phyloP scores from a whole-genome alignment of 2,329 filamentous ascomycete species.

The Ophiosphaerella korrae region DNA sequence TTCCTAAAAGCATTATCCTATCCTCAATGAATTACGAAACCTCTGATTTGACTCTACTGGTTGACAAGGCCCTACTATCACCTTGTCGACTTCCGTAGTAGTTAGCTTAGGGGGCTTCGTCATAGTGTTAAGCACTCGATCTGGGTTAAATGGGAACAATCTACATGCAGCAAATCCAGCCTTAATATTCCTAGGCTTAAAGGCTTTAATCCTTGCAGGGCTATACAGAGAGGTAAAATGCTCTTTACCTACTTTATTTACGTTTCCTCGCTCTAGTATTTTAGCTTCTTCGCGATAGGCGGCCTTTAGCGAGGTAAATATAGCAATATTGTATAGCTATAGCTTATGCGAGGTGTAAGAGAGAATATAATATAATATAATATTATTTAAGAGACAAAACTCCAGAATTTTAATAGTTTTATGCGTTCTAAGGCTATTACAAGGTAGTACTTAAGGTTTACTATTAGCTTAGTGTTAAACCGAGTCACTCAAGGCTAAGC shows the following conservation, averaged over 20 bases:
- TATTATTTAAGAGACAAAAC: conserved; percentile 38
- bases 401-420: conserved; percentile 42
- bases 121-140: conserved; percentile 17
- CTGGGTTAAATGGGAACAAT: conserved; percentile 32
- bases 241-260: conserved; percentile 14
- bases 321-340: conserved; percentile 13
- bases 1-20: too few relatives aligned
- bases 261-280: conserved; percentile 6
- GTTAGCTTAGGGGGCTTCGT: conserved; percentile 21
- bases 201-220: conserved; percentile 10
- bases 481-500: too few relatives aligned
- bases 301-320: conserved; percentile 14
- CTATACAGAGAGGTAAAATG: conserved; percentile 25
- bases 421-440: conserved; percentile 8
- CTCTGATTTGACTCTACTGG: conserved; percentile 7
- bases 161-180: conserved; percentile 23
- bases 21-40: too few relatives aligned
- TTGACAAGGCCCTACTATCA: neutral
- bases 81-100: conserved; percentile 6
- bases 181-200: neutral
- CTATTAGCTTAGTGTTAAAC: too few relatives aligned
- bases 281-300: conserved; percentile 10
- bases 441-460: too few relatives aligned
- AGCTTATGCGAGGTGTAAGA: conserved; percentile 22
- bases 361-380: conserved; percentile 10